These are phyloP conservation scores for Paxillus rubicundulus DNA, from an alignment of 768 basidiomycete species.

Conservation along the genomic window DNA sequence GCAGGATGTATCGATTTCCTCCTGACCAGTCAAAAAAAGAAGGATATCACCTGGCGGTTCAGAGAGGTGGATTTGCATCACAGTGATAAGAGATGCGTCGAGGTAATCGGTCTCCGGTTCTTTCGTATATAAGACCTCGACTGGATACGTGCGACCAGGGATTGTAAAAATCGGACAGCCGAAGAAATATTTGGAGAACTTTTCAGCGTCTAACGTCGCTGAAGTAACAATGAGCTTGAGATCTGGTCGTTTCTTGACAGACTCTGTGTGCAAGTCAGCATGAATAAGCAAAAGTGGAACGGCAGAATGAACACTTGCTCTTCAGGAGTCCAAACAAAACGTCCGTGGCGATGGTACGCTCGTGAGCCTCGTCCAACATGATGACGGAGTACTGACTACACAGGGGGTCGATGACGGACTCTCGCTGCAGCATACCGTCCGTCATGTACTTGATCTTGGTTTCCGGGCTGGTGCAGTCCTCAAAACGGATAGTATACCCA, in stretches of 20 bases:
- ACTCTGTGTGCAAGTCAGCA: slow-evolving; percentile 55
- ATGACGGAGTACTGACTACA: slow-evolving; percentile 90
- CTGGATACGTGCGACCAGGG: slow-evolving; percentile 98
- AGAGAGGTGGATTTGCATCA: slow-evolving; percentile 99
- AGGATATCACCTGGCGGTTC: slow-evolving; percentile 96
- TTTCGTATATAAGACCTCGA: slow-evolving; percentile 97
- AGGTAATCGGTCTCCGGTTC: slow-evolving; percentile 98
- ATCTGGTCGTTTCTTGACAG: slow-evolving; percentile 90
- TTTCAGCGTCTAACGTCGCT: slow-evolving; percentile 98
- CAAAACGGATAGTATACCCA: slow-evolving; percentile 98
- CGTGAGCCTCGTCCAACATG: slow-evolving; percentile 99
- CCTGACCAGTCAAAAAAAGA: slow-evolving; percentile 97
- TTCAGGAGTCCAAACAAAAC: slow-evolving; percentile 95
- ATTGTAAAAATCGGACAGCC: slow-evolving; percentile 99
- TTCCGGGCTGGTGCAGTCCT: slow-evolving; percentile 98
- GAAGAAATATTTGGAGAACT: slow-evolving; percentile 99
- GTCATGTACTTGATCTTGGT: slow-evolving; percentile 99
- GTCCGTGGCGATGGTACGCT: slow-evolving; percentile 97
- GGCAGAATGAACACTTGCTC: slow-evolving; percentile 24
- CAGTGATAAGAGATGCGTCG: slow-evolving; percentile 95
- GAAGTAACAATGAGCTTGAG: slow-evolving; percentile 98
- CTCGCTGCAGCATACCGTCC: slow-evolving; percentile 98
- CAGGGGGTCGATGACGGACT: slow-evolving; percentile 93
- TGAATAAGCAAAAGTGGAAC: neutral
- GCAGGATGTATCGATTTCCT: slow-evolving; percentile 97